Conservation (phyloP, 2,329 filamentous ascomycete species). For the Alternaria gaisen region DNA sequence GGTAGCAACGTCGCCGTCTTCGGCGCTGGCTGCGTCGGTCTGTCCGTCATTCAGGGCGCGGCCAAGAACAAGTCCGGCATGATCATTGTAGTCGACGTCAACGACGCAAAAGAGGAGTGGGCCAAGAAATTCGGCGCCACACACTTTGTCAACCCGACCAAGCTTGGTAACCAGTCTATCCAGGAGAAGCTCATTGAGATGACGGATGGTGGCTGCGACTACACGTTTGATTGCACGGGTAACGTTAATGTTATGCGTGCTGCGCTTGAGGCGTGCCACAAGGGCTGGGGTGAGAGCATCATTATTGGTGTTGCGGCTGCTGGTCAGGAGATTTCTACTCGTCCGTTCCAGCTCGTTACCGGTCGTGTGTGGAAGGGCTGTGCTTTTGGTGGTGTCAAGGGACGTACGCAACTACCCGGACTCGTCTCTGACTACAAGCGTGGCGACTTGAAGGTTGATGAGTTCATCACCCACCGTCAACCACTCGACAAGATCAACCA, state of each 20-base stretch:
- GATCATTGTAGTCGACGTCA: slow-evolving; percentile 83
- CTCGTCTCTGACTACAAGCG: slow-evolving; percentile 90
- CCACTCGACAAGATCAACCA: slow-evolving; percentile 83
- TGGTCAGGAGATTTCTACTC: slow-evolving; percentile 92
- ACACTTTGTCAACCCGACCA: slow-evolving; percentile 90
- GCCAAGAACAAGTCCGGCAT: slow-evolving; percentile 81
- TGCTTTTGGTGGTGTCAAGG: slow-evolving; percentile 98
- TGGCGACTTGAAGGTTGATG: slow-evolving; percentile 94
- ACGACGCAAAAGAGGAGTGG: slow-evolving; percentile 92
- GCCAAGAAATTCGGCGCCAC: slow-evolving; percentile 93
- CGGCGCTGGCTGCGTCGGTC: slow-evolving; percentile 92
- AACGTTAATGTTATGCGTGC: slow-evolving; percentile 96
- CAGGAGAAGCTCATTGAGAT: slow-evolving; percentile 95
- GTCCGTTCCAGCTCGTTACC: slow-evolving; percentile 98
- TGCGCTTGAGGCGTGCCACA: slow-evolving; percentile 97
- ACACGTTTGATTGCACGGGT: slow-evolving; percentile 99
- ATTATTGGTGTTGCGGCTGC: slow-evolving; percentile 97
- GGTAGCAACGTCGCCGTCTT: slow-evolving; percentile 92
- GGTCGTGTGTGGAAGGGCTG: slow-evolving; percentile 98
- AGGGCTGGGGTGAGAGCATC: slow-evolving; percentile 98
- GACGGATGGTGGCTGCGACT: slow-evolving; percentile 97
- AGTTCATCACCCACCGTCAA: slow-evolving; percentile 98
- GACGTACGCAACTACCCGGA: slow-evolving; percentile 86
- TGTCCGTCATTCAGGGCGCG: slow-evolving; percentile 93
- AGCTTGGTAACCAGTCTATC: slow-evolving; percentile 74